phyloP scores from a whole-genome alignment of 2,329 filamentous ascomycete genomes.

The Stachybotrys chlorohalonatus region DNA sequence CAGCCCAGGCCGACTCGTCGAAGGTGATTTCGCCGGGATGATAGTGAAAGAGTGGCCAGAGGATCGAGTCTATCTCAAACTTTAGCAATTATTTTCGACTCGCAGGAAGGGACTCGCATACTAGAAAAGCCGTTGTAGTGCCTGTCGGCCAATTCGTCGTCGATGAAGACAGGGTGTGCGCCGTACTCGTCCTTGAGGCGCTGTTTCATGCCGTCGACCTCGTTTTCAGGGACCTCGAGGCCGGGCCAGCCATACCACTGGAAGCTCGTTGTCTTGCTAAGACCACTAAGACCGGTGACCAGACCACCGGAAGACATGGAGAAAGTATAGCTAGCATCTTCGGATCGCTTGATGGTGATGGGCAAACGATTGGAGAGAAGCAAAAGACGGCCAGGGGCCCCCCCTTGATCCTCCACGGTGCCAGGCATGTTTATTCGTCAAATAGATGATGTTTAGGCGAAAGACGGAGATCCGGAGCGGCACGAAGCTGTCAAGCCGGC shows the following conservation, averaged over 20 bases:
- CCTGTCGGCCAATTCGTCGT: slow-evolving; percentile 84
- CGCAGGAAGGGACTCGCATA: slow-evolving; percentile 33
- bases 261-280: slow-evolving; percentile 88
- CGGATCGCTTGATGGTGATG: slow-evolving; percentile 90
- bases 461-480: not conserved
- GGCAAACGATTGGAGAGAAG: slow-evolving; percentile 92
- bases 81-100: not conserved
- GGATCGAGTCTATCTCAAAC: slow-evolving; percentile 65
- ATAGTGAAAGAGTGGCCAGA: slow-evolving; percentile 98
- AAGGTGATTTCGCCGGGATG: slow-evolving; percentile 98
- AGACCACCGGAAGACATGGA: slow-evolving; percentile 96
- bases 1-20: slow-evolving; percentile 88
- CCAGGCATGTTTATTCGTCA: slow-evolving; percentile 20
- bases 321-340: slow-evolving; percentile 86
- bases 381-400: slow-evolving; percentile 49
- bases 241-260: slow-evolving; percentile 99
- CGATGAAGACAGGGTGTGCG: slow-evolving; percentile 85
- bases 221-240: slow-evolving; percentile 78
- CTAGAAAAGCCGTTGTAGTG: slow-evolving; percentile 99
- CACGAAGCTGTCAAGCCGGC: not conserved
- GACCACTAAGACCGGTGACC: slow-evolving; percentile 83
- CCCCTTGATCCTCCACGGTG: slow-evolving; percentile 21
- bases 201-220: slow-evolving; percentile 64
- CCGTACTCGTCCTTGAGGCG: slow-evolving; percentile 80
- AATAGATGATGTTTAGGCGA: not conserved